Percentiles rank a stretch among this genome's conserved stretches.
Conservation (phyloP, 805 yeast species). For the Schizosaccharomyces osmophilus region DNA sequence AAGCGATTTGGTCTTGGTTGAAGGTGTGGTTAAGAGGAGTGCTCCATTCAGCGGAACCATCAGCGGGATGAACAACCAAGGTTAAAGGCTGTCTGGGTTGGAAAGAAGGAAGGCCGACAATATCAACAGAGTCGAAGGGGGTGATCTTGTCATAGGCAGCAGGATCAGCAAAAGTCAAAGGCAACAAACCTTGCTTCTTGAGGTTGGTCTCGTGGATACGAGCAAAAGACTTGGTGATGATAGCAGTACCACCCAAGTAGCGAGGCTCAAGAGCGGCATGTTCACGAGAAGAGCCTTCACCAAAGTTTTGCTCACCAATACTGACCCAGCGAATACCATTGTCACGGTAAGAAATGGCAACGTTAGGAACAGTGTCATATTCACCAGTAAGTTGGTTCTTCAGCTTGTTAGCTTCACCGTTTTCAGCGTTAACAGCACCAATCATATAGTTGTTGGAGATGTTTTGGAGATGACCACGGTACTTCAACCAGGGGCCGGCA, state of each 20-base stretch:
- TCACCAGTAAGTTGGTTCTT: slow-evolving; percentile 52
- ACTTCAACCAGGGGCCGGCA: slow-evolving; percentile 96
- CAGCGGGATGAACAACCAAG: slow-evolving; percentile 45
- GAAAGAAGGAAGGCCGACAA: slow-evolving; percentile 30
- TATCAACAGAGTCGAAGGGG: slow-evolving; percentile 56
- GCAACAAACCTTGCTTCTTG: slow-evolving; percentile 94
- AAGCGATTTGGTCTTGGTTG: slow-evolving; percentile 88
- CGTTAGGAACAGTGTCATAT: slow-evolving; percentile 55
- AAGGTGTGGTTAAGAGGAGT: slow-evolving; percentile 86
- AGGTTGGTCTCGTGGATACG: slow-evolving; percentile 95
- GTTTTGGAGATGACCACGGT: slow-evolving; percentile 91
- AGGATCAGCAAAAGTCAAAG: slow-evolving; percentile 76
- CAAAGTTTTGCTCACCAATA: slow-evolving; percentile 92
- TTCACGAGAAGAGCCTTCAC: slow-evolving; percentile 98
- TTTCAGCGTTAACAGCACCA: slow-evolving; percentile 91
- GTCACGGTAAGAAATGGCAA: slow-evolving; percentile 86
- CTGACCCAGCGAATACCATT: slow-evolving; percentile 76
- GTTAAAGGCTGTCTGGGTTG: slow-evolving; percentile 84
- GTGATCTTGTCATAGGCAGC: slow-evolving; percentile 61
- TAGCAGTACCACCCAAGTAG: slow-evolving; percentile 74
- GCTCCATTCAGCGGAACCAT: slow-evolving; percentile 59
- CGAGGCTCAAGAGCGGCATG: slow-evolving; percentile 94
- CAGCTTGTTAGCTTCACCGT: slow-evolving; percentile 82
- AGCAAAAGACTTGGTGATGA: slow-evolving; percentile 84
- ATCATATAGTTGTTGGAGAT: slow-evolving; percentile 84